Evolutionary conservation across 208 protist genomes (phyloP), one percentile per base, ranked within the genome.

Genomic region (Leishmania arabica): DNA sequence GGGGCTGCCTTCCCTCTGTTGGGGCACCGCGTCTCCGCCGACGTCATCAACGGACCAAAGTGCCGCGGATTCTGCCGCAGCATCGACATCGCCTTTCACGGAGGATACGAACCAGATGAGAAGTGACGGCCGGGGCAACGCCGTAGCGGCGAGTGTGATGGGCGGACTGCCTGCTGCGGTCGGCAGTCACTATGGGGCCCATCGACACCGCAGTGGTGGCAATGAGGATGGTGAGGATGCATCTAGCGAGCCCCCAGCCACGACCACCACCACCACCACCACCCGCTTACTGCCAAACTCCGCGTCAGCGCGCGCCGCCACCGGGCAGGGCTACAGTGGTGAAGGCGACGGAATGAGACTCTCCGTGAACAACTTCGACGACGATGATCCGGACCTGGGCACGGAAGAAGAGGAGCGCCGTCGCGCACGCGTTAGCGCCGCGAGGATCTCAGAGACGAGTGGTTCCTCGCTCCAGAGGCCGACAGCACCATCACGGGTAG

Each of bases 331-430:
- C 31, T 27, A 24, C 2, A 2, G 17, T 42, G 15, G 31, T 7
- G 37, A 31, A 7, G 17, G 0, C 37, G 66, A 21, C 5, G 66
- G 37, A 4, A 13, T 70, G 65, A 45, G 5, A 27, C 37, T 2
- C 40, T 15, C 21, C 21, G 40, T 31, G 7, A 47, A 27, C 17
- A 27, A 13, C n/a, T 17, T 62, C 56, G 65, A 62, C 47, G n/a
- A 37, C 3, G 49, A 64, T 2, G 81, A 80, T 42, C 8, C 37
- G 1, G 81, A 84, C 37, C 13, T 77, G 24, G n/a, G 56, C 40
- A 80, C 80, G 76, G 81, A 77, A 45, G 81, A 78, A 40, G 70
- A 84, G 31, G 58, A 17, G 11, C 40, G 34, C n/a, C 27, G 34
- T 4, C 45, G 79, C 47, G 31, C 37, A n/a, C 51, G n/a, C 54